Base-by-base conservation (phyloP, 2,329 filamentous ascomycete genomes). In the Colletotrichum coccodes region DNA sequence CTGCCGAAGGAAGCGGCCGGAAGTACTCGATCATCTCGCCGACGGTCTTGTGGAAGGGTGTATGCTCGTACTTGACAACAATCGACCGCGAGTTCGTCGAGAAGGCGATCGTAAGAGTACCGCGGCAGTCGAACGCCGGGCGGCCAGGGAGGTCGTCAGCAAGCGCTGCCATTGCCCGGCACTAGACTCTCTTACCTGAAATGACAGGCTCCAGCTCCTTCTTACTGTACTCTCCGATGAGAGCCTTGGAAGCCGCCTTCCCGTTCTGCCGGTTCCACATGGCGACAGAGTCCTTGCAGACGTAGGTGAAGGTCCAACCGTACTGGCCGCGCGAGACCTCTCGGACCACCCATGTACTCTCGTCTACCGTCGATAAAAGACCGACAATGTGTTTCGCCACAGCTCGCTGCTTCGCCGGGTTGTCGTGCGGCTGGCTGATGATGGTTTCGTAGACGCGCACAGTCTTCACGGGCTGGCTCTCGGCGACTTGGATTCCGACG, bases 61-160 rank as follows among this genome's bases (percentile, higher is more conserved):
- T 87, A 72, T 90, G 88, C 36, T 86, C 82, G 72, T 89, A 89
- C 65, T 85, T 85, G 61, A 89, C 79, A 12, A 82, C 80, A 44
- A 90, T 84, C 9, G 79, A 77, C 36, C 83, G 83, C 34, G 78
- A 81, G 28, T 79, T 80, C 62, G 82, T 84, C 7, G 82, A 81
- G 70, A 90, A 89, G 1, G 80, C 75, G 49, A 90, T 80, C 3
- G 77, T 80, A 21, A 89, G 75, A 0, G 80, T 79, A 21, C 88
- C 88, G 42, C 85, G 82, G 68, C 88, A 90, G 72, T 90, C 87
- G 71, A 89, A 90, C 0, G 87, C 87, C 59, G 88, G 88, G 16
- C 88, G 85, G 32, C 78, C 86, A 87, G 70, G 18, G 46, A 36
- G 9, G 21, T 32, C 6, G 44, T 64, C 18, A 70, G 58, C 18